Base-by-base conservation (phyloP, 116 monocot species). In the Papilionanthe hybrid region DNA sequence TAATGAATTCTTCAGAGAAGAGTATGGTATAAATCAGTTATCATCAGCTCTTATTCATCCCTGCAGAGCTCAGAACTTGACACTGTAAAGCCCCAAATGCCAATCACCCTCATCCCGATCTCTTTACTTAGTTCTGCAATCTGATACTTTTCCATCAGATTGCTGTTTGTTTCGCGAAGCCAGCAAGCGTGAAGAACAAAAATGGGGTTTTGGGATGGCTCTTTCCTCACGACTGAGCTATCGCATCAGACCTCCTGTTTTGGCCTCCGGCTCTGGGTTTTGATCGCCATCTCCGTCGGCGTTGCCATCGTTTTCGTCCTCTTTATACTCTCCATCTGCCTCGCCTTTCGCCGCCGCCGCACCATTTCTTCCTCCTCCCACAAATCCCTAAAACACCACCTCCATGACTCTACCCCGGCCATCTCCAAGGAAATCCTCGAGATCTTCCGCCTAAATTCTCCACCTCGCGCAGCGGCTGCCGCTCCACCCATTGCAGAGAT, bases 361-460 rank as follows among this genome's bases (percentile, higher is more conserved):
- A 9, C 25, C 6, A 15, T 25, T 15, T 17, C 32, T 17, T 9
- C 69, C 32, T 41, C 47, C 19, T 29, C 56, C 32, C 77, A 49
- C 29, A 91, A 85, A 78, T 49, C 85, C 23, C 84, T 89, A 37
- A 89, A 85, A 77, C 85, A 79, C 60, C 85, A 72, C 63, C 67
- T 87, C 50, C 87, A 77, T 15, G 88, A 88, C 32, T 32, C 86
- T n/a, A 88, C 85, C 58, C 85, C 89, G 18, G 83, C 84, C 20
- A 66, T 87, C 72, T 85, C 91, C 23, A 92, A 89, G 57, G 89
- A 89, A 57, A 87, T 89, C 76, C 63, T 81, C 49, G 86, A 83
- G 80, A 85, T 88, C 83, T 75, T 75, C 42, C 37, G 75, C 20
- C 50, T 25, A 3, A 72, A 48, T 81, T 80, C 81, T 78, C 68